phyloP scores from a whole-genome alignment of 2,329 filamentous ascomycete species.

The Fusarium kyushuense region DNA sequence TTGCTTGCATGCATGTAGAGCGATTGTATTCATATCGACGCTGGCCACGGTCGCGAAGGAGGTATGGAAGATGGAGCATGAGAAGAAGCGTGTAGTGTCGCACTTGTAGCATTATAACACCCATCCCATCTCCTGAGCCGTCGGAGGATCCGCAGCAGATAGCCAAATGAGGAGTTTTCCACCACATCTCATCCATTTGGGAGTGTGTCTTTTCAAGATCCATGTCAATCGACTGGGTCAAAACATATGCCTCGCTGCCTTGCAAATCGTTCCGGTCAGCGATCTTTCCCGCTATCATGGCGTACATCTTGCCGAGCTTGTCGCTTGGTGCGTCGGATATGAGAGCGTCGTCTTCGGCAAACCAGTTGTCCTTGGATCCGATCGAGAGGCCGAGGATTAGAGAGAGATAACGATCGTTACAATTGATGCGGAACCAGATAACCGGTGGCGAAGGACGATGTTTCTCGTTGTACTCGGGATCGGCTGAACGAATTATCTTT shows the following conservation, averaged over 20 bases:
- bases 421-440: slow-evolving; percentile 64
- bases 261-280: slow-evolving; percentile 60
- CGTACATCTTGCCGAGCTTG: slow-evolving; percentile 60
- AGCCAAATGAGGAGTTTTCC: slow-evolving; percentile 54
- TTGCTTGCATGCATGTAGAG: slow-evolving; percentile 60
- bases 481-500: slow-evolving; percentile 54
- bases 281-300: slow-evolving; percentile 58
- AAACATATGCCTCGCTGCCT: slow-evolving; percentile 54
- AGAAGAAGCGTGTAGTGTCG: slow-evolving; percentile 64
- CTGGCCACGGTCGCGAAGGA: slow-evolving; percentile 58
- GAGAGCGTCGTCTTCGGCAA: slow-evolving; percentile 49
- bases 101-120: slow-evolving; percentile 61
- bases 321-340: slow-evolving; percentile 55
- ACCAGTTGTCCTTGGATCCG: slow-evolving; percentile 57
- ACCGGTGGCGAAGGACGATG: slow-evolving; percentile 40
- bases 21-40: slow-evolving; percentile 62
- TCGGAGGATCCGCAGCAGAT: slow-evolving; percentile 41
- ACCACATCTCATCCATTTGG: slow-evolving; percentile 58
- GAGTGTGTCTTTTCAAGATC: slow-evolving; percentile 60
- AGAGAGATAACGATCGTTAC: slow-evolving; percentile 63
- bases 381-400: slow-evolving; percentile 64
- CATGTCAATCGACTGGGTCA: slow-evolving; percentile 59
- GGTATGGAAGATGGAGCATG: slow-evolving; percentile 67
- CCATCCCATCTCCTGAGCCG: slow-evolving; percentile 35
- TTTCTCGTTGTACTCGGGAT: slow-evolving; percentile 52